Base-by-base conservation (phyloP, 345 rosid genomes). In the Geranium rotundifolium region DNA sequence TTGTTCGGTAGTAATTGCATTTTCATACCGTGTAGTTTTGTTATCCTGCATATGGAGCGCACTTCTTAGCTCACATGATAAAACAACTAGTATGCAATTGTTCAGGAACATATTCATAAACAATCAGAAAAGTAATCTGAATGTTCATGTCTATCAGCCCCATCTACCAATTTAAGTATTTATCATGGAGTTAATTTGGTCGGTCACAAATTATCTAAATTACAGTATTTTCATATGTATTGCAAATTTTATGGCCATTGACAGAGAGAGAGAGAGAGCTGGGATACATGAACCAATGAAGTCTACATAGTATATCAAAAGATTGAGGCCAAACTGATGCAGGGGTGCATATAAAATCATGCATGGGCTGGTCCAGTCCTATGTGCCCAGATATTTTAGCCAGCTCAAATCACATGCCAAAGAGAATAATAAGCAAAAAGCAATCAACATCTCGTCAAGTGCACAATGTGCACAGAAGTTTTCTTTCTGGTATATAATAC, bases 31-130 rank as follows among this genome's bases (percentile, higher is more conserved):
- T 31, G 1, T 54, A 55, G 56, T 57, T 63, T 77, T 66, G 71
- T 77, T 72, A 13, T 17, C 65, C 78, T 75, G 81, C 66, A 70
- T 14, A 66, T 16, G 41, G 39, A 62, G 50, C 20, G 57, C 59
- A 68, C 12, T 54, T 10, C 4, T 41, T 13, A 41, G 7, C 50
- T 41, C 50, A 34, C 41, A 3, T 3, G 41, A 34, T 34, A 34
- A 8, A 68, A 57, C 62, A 19, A 20, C 49, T 29, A 1, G 46
- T n/a, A 34, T 54, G 7, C 5, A 54, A 16, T 54, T 16, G 15
- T 1, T 4, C 55, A 52, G n/a, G n/a, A n/a, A n/a, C n/a, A n/a
- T n/a, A n/a, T n/a, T n/a, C n/a, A n/a, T n/a, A n/a, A n/a, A n/a
- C n/a, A n/a, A n/a, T n/a, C n/a, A n/a, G 37, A 31, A 2, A 31